Evolutionary conservation across 768 basidiomycete species (phyloP), one percentile per base, ranked within the genome.

Genomic region (Leccinum imitatum): DNA sequence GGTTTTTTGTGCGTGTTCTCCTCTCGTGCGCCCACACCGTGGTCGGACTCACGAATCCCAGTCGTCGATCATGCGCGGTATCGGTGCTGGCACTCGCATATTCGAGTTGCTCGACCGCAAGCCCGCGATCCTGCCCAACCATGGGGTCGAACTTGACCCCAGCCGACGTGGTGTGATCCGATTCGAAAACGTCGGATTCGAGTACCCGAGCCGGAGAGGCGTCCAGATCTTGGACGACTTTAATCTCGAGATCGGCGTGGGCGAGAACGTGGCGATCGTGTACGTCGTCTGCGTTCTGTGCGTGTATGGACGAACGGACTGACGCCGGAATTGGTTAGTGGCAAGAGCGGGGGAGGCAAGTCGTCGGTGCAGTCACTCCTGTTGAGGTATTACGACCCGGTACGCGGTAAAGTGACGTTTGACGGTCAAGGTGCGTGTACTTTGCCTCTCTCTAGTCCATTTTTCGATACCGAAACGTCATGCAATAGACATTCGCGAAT

Each of bases 1-100:
- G 73, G 25, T 78, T 79, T 59, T 76, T 77, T 63, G 77, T 78
- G 71, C 61, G 74, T 73, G 44, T 61, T 66, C 11, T 21, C 1
- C 6, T 19, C 23, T 8, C 6, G 19, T 27, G 17, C 1, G 14
- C 6, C 21, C 1, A 2, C 6, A 25, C 3, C 2, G 5, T n/a
- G 4, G 3, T 33, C 4, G 5, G 14, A 41, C 52, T 62, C 25
- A 64, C 54, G 19, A 37, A 47, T 25, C 19, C 21, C 25, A 93
- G 91, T 84, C 92, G 10, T 95, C 93, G 44, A 87, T 98, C 57
- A 98, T 98, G 96, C 93, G 93, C 56, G 96, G 93, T 56, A 87
- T 98, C 54, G 96, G 96, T 58, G 95, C 96, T 1, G 93, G 93
- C 17, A 83, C 85, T 0, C 89, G 96, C 21, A 89, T 98, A n/a